These are phyloP conservation scores for Nadsonia starkeyi-henricii DNA, from an alignment of 1,139 yeast genomes.

Conservation along the genomic window DNA sequence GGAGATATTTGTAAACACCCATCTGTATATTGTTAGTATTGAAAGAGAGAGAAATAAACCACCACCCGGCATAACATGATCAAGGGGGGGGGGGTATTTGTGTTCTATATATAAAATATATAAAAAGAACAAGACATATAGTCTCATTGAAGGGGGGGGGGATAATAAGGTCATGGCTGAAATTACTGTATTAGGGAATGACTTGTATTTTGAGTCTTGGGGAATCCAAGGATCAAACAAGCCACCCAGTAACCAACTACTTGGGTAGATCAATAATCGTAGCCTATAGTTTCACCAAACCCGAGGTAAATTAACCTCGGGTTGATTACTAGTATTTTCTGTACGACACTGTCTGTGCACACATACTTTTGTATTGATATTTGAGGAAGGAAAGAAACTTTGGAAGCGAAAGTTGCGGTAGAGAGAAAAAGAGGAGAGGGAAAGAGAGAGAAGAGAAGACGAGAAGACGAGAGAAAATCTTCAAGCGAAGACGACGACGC, in stretches of 20 bases:
- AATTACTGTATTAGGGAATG: neutral
- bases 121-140: too few relatives aligned
- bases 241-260: neutral
- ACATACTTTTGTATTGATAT: neutral
- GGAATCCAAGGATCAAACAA: neutral
- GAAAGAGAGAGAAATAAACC: neutral
- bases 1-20: slow-evolving; percentile 99
- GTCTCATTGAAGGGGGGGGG: too few relatives aligned
- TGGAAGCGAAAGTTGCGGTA: too few relatives aligned
- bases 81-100: neutral
- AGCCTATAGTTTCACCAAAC: neutral
- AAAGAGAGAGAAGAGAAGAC: too few relatives aligned
- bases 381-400: too few relatives aligned
- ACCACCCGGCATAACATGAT: neutral
- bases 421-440: too few relatives aligned
- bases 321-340: neutral
- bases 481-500: too few relatives aligned
- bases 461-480: too few relatives aligned
- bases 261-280: neutral
- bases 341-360: neutral
- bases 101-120: too few relatives aligned
- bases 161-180: neutral
- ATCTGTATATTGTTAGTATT: slow-evolving; percentile 26
- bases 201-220: neutral
- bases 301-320: neutral